Percentiles rank a stretch among this genome's conserved stretches.
phyloP scores from a whole-genome alignment of 2,329 filamentous ascomycete genomes.

The Botrytis squamosa region DNA sequence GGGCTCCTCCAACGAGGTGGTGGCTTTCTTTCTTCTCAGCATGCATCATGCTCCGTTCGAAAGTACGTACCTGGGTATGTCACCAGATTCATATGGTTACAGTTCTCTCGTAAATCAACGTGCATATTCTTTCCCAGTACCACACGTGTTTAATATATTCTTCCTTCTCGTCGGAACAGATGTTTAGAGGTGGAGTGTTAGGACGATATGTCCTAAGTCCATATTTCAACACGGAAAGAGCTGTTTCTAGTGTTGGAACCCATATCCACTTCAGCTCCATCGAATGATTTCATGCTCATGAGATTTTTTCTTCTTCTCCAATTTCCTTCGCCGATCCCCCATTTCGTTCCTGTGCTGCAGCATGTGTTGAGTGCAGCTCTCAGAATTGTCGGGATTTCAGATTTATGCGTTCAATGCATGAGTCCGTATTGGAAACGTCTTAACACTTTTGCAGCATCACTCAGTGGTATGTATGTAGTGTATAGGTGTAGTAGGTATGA shows the following conservation, averaged over 20 bases:
- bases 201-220: neutral
- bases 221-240: slow-evolving; percentile 1
- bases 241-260: neutral
- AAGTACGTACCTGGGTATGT: neutral
- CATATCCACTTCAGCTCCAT: slow-evolving; percentile 10
- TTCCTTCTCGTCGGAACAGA: neutral
- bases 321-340: slow-evolving; percentile 1
- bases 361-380: neutral
- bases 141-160: slow-evolving; percentile 1
- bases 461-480: neutral
- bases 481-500: neutral
- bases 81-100: neutral
- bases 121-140: neutral
- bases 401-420: slow-evolving; percentile 12
- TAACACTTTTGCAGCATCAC: neutral
- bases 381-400: neutral
- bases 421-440: neutral
- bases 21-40: slow-evolving; percentile 3
- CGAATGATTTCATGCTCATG: slow-evolving; percentile 1
- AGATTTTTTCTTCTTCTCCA: neutral
- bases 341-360: neutral
- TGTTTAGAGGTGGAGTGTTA: neutral
- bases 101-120: neutral
- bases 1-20: neutral
- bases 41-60: neutral